Percentiles rank a stretch among this genome's conserved stretches.
Evolutionary conservation across 306 rosid species (phyloP).

Genomic region (Alnus rubra): DNA sequence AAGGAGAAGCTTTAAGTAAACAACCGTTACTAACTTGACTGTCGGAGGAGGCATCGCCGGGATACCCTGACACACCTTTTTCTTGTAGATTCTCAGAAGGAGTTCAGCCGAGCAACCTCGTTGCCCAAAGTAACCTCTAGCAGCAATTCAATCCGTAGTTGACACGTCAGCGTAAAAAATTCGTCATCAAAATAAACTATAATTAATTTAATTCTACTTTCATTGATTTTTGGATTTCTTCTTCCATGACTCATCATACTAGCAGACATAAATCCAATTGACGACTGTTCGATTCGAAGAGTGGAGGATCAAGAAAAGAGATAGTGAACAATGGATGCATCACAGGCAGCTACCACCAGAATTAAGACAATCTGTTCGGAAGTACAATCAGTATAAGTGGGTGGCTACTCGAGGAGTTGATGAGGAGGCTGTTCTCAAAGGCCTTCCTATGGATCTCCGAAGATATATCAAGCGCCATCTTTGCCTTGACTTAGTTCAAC

Average conservation of each 20-base stretch:
- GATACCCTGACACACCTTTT: too few species aligned
- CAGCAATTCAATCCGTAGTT: too few species aligned
- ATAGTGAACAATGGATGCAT: constrained; percentile 96
- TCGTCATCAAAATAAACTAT: too few species aligned
- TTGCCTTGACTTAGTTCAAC: constrained; percentile 87
- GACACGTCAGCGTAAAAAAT: too few species aligned
- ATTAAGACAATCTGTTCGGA: constrained; percentile 65
- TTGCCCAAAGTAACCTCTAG: too few species aligned
- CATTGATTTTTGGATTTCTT: constrained; percentile 15
- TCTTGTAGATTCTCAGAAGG: too few species aligned
- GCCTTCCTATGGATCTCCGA: constrained; percentile 77
- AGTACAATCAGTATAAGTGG: constrained; percentile 91
- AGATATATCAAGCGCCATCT: constrained; percentile 95
- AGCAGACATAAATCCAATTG: constrained; percentile 85
- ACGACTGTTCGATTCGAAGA: constrained; percentile 83
- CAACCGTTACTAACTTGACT: too few species aligned
- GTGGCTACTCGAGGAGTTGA: constrained; percentile 90
- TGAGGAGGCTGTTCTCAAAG: constrained; percentile 78
- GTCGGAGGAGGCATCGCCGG: too few species aligned
- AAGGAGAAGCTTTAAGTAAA: too few species aligned
- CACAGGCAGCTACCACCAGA: constrained; percentile 84
- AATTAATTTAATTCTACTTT: too few species aligned
- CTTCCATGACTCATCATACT: too few species aligned
- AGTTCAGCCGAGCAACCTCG: too few species aligned
- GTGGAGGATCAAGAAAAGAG: constrained; percentile 91